Conservation (phyloP, 177 flowering plant genomes). For the Telopea speciosissima region DNA sequence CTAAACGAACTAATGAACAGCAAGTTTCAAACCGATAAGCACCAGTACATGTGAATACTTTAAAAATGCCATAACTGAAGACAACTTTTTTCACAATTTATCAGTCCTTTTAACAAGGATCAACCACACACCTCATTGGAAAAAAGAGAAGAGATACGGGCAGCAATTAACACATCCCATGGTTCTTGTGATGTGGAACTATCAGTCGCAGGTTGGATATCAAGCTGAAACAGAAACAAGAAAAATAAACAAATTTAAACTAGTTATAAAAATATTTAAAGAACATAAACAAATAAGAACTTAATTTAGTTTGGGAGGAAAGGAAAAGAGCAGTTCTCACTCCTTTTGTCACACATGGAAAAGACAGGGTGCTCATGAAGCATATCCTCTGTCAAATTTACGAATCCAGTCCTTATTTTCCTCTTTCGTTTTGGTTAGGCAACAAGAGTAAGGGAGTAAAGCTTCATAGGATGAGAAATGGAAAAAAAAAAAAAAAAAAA, state of each 20-base stretch:
- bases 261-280: too few species aligned
- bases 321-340: too few species aligned
- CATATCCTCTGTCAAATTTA: too few species aligned
- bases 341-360: too few species aligned
- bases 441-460: too few species aligned
- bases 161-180: slow-evolving; percentile 44
- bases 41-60: background rate
- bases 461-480: too few species aligned
- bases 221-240: slow-evolving; percentile 50
- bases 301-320: too few species aligned
- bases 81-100: background rate
- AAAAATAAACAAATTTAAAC: background rate
- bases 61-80: background rate
- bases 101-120: background rate
- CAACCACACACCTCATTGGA: slow-evolving; percentile 62
- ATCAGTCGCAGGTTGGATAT: slow-evolving; percentile 32
- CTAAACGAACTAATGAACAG: background rate
- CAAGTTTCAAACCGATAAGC: background rate
- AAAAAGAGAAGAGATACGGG: slow-evolving; percentile 58
- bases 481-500: too few species aligned
- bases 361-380: too few species aligned
- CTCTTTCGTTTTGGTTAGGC: too few species aligned
- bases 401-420: too few species aligned
- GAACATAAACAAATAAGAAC: too few species aligned
- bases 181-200: slow-evolving; percentile 42